Evolutionary conservation across 306 rosid species (phyloP).

Genomic region (Quercus robur): DNA sequence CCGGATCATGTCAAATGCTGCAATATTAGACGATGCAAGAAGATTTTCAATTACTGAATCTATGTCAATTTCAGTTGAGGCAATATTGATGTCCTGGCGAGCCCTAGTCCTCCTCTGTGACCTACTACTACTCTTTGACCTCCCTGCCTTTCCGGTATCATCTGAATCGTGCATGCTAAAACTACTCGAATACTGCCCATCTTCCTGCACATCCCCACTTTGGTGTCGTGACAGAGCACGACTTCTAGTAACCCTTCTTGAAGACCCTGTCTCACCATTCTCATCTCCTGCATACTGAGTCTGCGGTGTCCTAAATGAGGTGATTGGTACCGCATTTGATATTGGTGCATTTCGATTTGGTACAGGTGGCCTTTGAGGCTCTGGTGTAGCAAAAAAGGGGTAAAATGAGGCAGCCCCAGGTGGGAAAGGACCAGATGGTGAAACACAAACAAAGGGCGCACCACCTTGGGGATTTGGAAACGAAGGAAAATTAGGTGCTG

Average conservation of each 20-base stretch:
- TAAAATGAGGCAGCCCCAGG: slow-evolving; percentile 71
- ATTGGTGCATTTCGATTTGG: slow-evolving; percentile 39
- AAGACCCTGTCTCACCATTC: slow-evolving; percentile 28
- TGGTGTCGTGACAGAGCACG: slow-evolving; percentile 31
- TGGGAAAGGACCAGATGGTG: slow-evolving; percentile 93
- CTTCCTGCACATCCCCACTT: slow-evolving; percentile 28
- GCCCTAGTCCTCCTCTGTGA: slow-evolving; percentile 38
- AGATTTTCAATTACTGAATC: slow-evolving; percentile 48
- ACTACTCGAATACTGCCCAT: slow-evolving; percentile 29
- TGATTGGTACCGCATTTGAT: slow-evolving; percentile 70
- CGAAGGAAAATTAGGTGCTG: slow-evolving; percentile 54
- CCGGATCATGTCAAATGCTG: slow-evolving; percentile 36
- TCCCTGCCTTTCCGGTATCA: slow-evolving; percentile 35
- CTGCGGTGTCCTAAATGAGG: slow-evolving; percentile 67
- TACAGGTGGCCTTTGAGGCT: slow-evolving; percentile 53
- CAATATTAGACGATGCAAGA: slow-evolving; percentile 40
- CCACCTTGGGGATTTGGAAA: slow-evolving; percentile 64
- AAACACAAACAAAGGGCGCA: slow-evolving; percentile 80
- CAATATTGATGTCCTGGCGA: slow-evolving; percentile 19
- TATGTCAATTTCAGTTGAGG: slow-evolving; percentile 39
- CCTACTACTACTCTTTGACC: slow-evolving; percentile 24
- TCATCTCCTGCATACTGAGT: slow-evolving; percentile 4
- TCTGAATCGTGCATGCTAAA: slow-evolving; percentile 29
- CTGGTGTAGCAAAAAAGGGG: slow-evolving; percentile 57
- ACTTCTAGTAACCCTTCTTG: slow-evolving; percentile 36